These are phyloP conservation scores for Hemileccinum rubropunctum DNA, from an alignment of 768 basidiomycete species.

Conservation along the genomic window DNA sequence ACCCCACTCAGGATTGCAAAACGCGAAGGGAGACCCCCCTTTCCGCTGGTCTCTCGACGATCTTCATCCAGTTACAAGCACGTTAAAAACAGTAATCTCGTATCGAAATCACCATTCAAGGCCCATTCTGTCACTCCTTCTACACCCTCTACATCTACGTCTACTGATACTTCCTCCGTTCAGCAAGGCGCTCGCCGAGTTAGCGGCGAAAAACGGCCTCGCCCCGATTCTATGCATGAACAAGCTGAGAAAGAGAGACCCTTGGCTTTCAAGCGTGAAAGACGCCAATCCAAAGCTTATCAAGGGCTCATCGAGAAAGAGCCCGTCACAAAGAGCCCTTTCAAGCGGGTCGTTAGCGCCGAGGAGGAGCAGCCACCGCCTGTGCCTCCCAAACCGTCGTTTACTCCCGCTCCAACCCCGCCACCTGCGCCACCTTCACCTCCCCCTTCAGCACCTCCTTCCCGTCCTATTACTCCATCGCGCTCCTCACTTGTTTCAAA, in stretches of 20 bases:
- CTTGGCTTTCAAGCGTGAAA: slow-evolving; percentile 65
- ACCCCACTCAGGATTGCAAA: slow-evolving; percentile 77
- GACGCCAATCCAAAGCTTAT: slow-evolving; percentile 71
- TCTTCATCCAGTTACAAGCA: slow-evolving; percentile 79
- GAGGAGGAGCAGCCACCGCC: slow-evolving; percentile 32
- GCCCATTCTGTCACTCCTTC: slow-evolving; percentile 56
- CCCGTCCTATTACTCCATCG: slow-evolving; percentile 33
- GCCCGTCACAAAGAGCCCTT: slow-evolving; percentile 82
- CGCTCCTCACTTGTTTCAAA: slow-evolving; percentile 70
- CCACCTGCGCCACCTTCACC: slow-evolving; percentile 22
- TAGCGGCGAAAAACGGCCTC: slow-evolving; percentile 76
- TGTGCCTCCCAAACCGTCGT: slow-evolving; percentile 23
- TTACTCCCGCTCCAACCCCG: slow-evolving; percentile 2
- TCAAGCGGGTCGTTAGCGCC: slow-evolving; percentile 39
- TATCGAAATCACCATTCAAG: slow-evolving; percentile 86
- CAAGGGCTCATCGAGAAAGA: slow-evolving; percentile 73
- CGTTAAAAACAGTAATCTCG: slow-evolving; percentile 72
- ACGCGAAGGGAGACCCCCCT: slow-evolving; percentile 49
- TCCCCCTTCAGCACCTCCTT: slow-evolving; percentile 43
- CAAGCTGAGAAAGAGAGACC: slow-evolving; percentile 73
- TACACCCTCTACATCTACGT: slow-evolving; percentile 16
- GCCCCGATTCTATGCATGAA: slow-evolving; percentile 68
- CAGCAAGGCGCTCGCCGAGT: slow-evolving; percentile 42
- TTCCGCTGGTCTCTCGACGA: slow-evolving; percentile 60
- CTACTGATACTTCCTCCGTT: slow-evolving; percentile 5